A percentile compares a stretch with the other conserved stretches of the same genome.
These are phyloP conservation scores for Cystobasidium ongulense DNA, from an alignment of 768 basidiomycete species.

Conservation along the genomic window DNA sequence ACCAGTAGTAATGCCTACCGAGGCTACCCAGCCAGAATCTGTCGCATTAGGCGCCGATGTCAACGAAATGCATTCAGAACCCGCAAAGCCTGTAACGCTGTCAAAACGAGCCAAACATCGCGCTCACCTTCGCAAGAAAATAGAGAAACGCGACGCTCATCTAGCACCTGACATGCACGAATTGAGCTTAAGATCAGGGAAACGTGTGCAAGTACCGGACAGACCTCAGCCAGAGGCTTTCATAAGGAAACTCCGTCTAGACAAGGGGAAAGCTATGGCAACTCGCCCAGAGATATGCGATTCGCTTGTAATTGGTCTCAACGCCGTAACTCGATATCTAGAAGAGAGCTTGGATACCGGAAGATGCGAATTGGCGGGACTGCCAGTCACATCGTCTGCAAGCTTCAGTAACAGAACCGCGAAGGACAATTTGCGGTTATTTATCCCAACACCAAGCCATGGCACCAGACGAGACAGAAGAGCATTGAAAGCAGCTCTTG, in stretches of 20 bases:
- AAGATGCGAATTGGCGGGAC: neutral
- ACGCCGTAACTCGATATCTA: neutral
- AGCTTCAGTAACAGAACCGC: neutral
- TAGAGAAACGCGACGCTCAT: neutral
- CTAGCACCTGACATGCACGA: neutral
- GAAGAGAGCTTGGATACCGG: neutral
- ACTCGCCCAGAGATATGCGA: neutral
- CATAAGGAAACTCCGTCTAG: neutral
- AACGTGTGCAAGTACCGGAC: neutral
- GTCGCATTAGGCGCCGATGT: neutral
- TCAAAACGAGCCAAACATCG: conserved; percentile 1
- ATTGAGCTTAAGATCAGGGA: conserved; percentile 4
- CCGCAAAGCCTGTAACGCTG: neutral
- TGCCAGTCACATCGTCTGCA: neutral
- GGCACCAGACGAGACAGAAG: conserved; percentile 2
- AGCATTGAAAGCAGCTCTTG: neutral
- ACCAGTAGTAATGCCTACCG: neutral
- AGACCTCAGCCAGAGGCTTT: neutral
- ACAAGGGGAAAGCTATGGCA: neutral
- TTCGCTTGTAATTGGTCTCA: neutral
- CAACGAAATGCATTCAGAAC: neutral
- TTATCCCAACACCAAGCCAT: neutral
- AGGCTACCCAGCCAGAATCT: neutral
- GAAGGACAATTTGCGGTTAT: neutral
- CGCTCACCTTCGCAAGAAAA: neutral